A percentile compares a stretch with the other conserved stretches of the same genome.
These are phyloP conservation scores for Fraxinus anomala DNA, from an alignment of 257 asterid species.

Conservation along the genomic window DNA sequence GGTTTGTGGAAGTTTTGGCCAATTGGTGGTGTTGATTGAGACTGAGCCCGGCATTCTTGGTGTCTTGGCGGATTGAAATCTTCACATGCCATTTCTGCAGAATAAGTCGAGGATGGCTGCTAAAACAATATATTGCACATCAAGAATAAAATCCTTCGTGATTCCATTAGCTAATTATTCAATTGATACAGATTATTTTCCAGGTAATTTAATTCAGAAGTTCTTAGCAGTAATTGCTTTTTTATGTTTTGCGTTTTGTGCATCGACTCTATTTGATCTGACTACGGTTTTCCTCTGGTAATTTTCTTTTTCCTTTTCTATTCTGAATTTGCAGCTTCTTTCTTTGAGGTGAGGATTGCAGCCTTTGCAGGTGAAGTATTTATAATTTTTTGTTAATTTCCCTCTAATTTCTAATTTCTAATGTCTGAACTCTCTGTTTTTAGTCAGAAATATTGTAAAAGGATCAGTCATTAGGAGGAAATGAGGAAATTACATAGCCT, in stretches of 20 bases:
- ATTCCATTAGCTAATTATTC: constrained; percentile 85
- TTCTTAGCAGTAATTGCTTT: background rate
- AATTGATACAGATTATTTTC: constrained; percentile 71
- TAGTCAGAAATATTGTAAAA: background rate
- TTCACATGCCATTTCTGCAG: constrained; percentile 37
- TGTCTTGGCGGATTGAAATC: no score
- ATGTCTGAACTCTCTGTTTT: background rate
- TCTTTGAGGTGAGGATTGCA: constrained; percentile 77
- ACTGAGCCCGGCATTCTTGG: no score
- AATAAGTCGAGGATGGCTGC: constrained; percentile 86
- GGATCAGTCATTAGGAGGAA: background rate
- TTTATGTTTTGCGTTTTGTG: background rate
- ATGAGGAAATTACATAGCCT: no score
- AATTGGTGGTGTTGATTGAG: no score
- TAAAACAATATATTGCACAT: constrained; percentile 86
- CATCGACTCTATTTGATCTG: constrained; percentile 6
- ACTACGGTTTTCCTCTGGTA: background rate
- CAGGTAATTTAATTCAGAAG: constrained; percentile 48
- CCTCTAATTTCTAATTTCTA: no score
- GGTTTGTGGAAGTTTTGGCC: no score
- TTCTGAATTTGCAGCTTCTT: constrained; percentile 62
- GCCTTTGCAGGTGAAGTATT: constrained; percentile 27
- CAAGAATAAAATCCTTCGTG: constrained; percentile 88
- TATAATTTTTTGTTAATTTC: background rate
- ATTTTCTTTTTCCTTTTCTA: background rate